A percentile compares a stretch with the other conserved stretches of the same genome.
phyloP scores from a whole-genome alignment of 2,329 filamentous ascomycete genomes.

The Emydomyces testavorans region DNA sequence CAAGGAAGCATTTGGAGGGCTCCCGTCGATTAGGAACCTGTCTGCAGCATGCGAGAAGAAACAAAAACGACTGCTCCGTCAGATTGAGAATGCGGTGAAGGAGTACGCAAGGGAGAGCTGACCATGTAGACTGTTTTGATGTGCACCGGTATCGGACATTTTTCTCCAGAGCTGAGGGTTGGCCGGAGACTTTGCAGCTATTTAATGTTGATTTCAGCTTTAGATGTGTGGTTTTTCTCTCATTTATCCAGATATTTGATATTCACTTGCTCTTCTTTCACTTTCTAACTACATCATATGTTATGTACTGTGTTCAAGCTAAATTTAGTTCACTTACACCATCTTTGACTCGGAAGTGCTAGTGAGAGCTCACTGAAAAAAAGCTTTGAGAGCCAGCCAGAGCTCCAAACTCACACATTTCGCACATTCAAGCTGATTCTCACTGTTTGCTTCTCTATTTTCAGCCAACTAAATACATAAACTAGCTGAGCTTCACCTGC shows the following conservation, averaged over 20 bases:
- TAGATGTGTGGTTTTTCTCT: neutral
- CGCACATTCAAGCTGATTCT: too few relatives aligned
- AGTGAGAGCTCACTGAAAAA: too few relatives aligned
- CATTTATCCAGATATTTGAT: too few relatives aligned
- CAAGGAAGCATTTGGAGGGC: slow-evolving; percentile 12
- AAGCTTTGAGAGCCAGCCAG: too few relatives aligned
- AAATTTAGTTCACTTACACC: too few relatives aligned
- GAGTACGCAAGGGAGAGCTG: neutral
- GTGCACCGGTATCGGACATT: slow-evolving; percentile 9
- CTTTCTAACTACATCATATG: too few relatives aligned
- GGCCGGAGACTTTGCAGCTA: neutral
- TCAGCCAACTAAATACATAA: too few relatives aligned
- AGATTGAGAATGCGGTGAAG: neutral
- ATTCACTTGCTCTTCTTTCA: neutral
- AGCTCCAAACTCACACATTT: too few relatives aligned
- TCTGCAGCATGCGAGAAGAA: slow-evolving; percentile 1
- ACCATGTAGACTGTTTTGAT: neutral
- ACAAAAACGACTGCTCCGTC: neutral
- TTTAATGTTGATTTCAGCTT: neutral
- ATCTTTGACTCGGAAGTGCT: too few relatives aligned
- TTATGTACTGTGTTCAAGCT: too few relatives aligned
- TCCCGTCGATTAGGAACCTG: slow-evolving; percentile 6
- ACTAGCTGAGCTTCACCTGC: too few relatives aligned
- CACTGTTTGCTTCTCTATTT: too few relatives aligned
- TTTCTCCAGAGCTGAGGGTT: neutral